Evolutionary conservation across 2,329 filamentous ascomycete species (phyloP).

Genomic region (Paraphoma chrysanthemicola): DNA sequence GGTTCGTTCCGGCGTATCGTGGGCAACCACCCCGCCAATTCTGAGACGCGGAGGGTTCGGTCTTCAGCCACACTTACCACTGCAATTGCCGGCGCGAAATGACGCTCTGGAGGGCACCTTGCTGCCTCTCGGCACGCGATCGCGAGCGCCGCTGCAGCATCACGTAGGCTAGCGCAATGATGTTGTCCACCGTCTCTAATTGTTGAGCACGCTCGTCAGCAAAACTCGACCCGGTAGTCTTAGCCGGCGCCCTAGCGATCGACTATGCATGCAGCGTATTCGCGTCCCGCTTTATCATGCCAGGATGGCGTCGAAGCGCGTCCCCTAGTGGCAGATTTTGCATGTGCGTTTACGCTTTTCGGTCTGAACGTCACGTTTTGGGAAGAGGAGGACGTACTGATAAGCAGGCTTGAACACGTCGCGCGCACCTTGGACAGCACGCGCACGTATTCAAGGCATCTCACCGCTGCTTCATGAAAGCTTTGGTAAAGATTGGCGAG

Average conservation of each 20-base stretch:
- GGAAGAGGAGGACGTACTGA: conserved; percentile 52
- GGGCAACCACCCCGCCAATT: conserved; percentile 19
- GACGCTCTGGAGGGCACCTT: conserved; percentile 47
- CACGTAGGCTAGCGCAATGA: conserved; percentile 69
- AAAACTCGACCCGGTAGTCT: conserved; percentile 12
- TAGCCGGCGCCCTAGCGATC: conserved; percentile 17
- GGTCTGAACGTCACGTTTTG: conserved; percentile 6
- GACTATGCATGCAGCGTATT: conserved; percentile 19
- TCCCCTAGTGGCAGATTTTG: conserved; percentile 17
- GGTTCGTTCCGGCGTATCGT: conserved; percentile 9
- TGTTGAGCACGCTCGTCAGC: conserved; percentile 22
- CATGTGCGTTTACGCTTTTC: conserved; percentile 16
- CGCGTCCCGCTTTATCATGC: conserved; percentile 16
- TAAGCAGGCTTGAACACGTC: conserved; percentile 67
- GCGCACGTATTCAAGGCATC: conserved; percentile 67
- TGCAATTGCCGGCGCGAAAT: conserved; percentile 67
- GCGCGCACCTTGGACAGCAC: conserved; percentile 65
- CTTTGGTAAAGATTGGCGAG: conserved; percentile 76
- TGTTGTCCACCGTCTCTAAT: conserved; percentile 68
- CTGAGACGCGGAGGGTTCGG: conserved; percentile 23
- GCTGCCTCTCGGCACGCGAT: conserved; percentile 44
- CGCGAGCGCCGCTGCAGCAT: conserved; percentile 66
- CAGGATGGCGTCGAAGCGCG: conserved; percentile 6
- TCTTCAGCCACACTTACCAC: conserved; percentile 61
- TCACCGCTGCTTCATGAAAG: conserved; percentile 79